Base-by-base conservation (phyloP, 1,139 yeast genomes). In the Candida frijolesensis region DNA sequence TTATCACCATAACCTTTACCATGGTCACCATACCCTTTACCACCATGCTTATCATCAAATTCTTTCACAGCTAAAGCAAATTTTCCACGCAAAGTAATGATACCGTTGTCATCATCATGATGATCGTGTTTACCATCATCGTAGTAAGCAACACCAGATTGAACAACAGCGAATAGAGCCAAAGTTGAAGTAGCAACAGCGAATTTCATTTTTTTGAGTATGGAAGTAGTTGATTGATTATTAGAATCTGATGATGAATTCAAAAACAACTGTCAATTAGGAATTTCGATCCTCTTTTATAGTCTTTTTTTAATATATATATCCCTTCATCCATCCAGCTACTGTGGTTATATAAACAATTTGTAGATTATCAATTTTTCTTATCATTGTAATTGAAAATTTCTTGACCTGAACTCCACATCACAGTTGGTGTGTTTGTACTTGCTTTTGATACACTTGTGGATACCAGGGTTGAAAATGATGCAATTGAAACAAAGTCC, bases 1-100 rank as follows among this genome's bases (percentile, higher is more conserved):
- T 45, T 38, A 22, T 45, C 32, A 18, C 39, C 41, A 30, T 18
- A 15, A 35, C 39, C 39, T 48, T 44, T 39, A 16, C 34, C 30
- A 33, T n/a, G n/a, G n/a, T 45, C 32, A 18, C 39, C 41, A 30
- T 18, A 15, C 16, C 39, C 39, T 48, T 44, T 39, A 16, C 34
- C 30, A 33, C 34, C 30, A 33, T 42, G 44, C 15, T 44, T 38
- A 32, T 18, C 25, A 15, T 27, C 27, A 12, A 30, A 30, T 33
- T 40, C 45, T 27, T 48, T 49, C 12, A 48, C 51, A 19, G 48
- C 52, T 43, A 51, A 49, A n/a, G 48, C 52, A 45, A 51, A 49
- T 30, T 44, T 19, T n/a, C 41, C 41, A n/a, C 29, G 44, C 19
- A 51, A 51, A n/a, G 49, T 41, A 14, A 34, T 39, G 39, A 45